phyloP scores from a whole-genome alignment of 768 basidiomycete species.

The Phylloporus rhodoxanthus region DNA sequence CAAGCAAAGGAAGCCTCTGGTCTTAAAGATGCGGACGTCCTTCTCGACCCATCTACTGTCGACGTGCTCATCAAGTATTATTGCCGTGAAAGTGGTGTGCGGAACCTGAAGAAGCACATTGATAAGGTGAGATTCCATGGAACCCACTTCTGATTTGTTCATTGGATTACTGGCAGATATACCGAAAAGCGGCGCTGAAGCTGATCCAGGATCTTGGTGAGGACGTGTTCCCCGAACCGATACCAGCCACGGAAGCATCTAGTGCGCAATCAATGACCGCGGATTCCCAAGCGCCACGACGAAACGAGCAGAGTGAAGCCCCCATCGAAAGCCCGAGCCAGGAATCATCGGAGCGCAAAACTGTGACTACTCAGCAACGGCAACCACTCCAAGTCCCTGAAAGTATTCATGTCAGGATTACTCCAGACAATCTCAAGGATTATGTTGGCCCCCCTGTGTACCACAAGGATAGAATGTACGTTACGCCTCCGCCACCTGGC shows the following conservation, averaged over 20 bases:
- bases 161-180: constrained; percentile 54
- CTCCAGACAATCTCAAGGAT: constrained; percentile 84
- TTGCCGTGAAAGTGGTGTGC: constrained; percentile 93
- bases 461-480: constrained; percentile 91
- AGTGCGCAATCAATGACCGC: constrained; percentile 33
- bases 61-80: constrained; percentile 94
- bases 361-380: constrained; percentile 72
- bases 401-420: constrained; percentile 73
- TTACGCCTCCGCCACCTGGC: constrained; percentile 74
- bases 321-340: constrained; percentile 13
- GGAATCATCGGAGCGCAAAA: constrained; percentile 36
- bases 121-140: constrained; percentile 71
- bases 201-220: constrained; percentile 90
- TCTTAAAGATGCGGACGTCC: constrained; percentile 77
- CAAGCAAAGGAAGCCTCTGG: constrained; percentile 92
- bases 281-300: constrained; percentile 46
- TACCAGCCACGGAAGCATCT: constrained; percentile 15
- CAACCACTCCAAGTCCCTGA: constrained; percentile 78
- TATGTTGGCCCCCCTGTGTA: constrained; percentile 96
- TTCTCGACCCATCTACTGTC: constrained; percentile 69
- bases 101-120: constrained; percentile 96
- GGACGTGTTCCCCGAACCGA: constrained; percentile 71
- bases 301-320: constrained; percentile 32
- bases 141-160: not conserved
- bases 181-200: constrained; percentile 90